Base-by-base conservation (phyloP, 169 alveolate genomes). In the Plasmodium vivax region DNA sequence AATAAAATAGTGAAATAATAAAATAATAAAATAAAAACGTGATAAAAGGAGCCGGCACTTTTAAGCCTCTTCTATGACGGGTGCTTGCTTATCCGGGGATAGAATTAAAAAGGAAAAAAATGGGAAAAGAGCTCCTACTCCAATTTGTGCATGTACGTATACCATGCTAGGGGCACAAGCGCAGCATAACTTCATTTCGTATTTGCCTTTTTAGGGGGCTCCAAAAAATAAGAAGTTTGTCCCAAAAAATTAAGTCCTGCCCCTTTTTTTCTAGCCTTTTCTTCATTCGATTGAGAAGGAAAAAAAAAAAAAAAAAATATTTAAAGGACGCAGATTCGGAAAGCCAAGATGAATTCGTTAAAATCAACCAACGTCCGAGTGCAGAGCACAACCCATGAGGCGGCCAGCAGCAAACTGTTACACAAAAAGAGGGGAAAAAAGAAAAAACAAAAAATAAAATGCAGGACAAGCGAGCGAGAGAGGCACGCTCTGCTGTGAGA, bases 321-420 rank as follows among this genome's bases (percentile, higher is more conserved):
- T 36, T 34, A 56, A 8, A 41, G 36, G 32, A 47, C 19, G 34
- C 36, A 51, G n/a, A 38, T 12, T 47, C 77, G 16, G 41, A 43
- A 43, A 73, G 80, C 74, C 16, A 38, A 16, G 54, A 88, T 88
- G 90, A 68, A 47, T 88, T 34, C 75, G 14, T 6, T 41, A 43
- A 73, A 88, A 27, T 62, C 81, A 5, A 72, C 94, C 34, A 88
- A 77, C 32, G 27, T 4, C 10, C 80, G 82, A 14, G 95, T 92
- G 34, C 95, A 92, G 88, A 27, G 58, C 27, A 93, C 96, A 54
- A 93, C 96, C 27, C 83, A 93, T 83, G 96, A 93, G 73, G 96
- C 96, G 56, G 94, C 96, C 36, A 74, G 93, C 51, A 93, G 96
- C 84, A 93, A 93, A 93, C 58, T 84, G 96, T 93, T 80, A 93